phyloP scores from a whole-genome alignment of 2,329 filamentous ascomycete genomes.

The Aureobasidium vineae region DNA sequence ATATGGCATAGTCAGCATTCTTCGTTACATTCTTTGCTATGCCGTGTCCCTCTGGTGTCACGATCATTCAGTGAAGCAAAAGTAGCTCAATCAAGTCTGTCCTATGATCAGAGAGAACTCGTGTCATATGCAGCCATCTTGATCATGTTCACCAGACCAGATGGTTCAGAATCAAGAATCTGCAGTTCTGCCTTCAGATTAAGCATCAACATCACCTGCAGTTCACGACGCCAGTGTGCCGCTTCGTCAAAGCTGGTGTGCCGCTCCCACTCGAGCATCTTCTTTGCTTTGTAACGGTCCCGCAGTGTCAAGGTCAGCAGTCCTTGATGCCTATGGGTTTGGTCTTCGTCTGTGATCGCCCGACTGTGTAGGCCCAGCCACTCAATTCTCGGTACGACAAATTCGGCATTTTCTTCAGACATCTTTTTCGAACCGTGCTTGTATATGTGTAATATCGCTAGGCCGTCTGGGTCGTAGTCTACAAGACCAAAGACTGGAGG shows the following conservation, averaged over 20 bases:
- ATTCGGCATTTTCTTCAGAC: conserved; percentile 56
- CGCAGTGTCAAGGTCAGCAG: conserved; percentile 52
- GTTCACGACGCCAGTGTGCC: conserved; percentile 48
- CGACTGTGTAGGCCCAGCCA: conserved; percentile 63
- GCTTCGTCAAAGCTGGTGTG: conserved; percentile 18
- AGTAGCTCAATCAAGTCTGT: not conserved
- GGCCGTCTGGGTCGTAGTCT: conserved; percentile 74
- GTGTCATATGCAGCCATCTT: not conserved
- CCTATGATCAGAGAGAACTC: not conserved
- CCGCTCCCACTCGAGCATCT: conserved; percentile 47
- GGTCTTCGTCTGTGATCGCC: conserved; percentile 32
- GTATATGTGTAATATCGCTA: conserved; percentile 72
- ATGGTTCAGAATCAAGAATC: conserved; percentile 35
- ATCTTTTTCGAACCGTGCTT: conserved; percentile 65
- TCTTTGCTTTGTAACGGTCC: conserved; percentile 59
- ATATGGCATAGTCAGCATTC: conserved; percentile 6
- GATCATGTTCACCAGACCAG: conserved; percentile 32
- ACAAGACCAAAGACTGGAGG: conserved; percentile 62
- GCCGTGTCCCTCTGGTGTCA: not conserved
- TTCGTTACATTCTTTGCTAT: not conserved
- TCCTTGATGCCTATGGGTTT: conserved; percentile 40
- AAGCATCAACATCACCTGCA: conserved; percentile 72
- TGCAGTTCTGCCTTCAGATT: conserved; percentile 78
- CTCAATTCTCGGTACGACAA: conserved; percentile 52
- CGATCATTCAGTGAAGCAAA: not conserved